Evolutionary conservation across 2,329 filamentous ascomycete genomes (phyloP).

Genomic region (Colletotrichum sp.): DNA sequence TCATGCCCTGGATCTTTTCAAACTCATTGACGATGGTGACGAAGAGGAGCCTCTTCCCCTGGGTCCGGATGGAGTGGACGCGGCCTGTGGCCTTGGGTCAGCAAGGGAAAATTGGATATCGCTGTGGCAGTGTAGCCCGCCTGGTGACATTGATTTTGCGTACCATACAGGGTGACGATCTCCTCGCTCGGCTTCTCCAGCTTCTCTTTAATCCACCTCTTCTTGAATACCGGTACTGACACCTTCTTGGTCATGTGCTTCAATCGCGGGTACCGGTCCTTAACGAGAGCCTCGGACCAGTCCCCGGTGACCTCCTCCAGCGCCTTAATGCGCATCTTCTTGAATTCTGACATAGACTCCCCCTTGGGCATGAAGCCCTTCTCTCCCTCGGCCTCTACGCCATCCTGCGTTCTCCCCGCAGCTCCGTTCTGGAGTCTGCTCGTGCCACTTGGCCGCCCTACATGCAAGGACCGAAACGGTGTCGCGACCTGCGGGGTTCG

Average conservation of each 20-base stretch:
- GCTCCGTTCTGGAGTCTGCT: conserved; percentile 8
- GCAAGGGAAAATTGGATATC: background rate
- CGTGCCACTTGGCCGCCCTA: conserved; percentile 3
- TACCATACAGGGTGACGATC: conserved; percentile 30
- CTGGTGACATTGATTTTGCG: conserved; percentile 13
- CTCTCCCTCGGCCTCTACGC: background rate
- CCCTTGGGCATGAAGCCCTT: background rate
- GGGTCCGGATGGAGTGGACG: conserved; percentile 71
- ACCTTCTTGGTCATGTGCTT: conserved; percentile 6
- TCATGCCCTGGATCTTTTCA: conserved; percentile 75
- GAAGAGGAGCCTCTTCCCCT: conserved; percentile 83
- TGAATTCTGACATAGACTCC: conserved; percentile 9
- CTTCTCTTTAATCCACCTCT: background rate
- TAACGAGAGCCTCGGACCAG: background rate
- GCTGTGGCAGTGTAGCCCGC: background rate
- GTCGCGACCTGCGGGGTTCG: conserved; percentile 15
- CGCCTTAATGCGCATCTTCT: conserved; percentile 11
- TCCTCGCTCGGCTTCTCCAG: background rate
- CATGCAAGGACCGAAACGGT: conserved; percentile 8
- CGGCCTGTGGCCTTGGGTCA: conserved; percentile 60
- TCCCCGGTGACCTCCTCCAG: conserved; percentile 1
- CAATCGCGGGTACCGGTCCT: conserved; percentile 21
- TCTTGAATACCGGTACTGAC: conserved; percentile 20
- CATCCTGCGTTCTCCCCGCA: background rate
- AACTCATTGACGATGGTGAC: conserved; percentile 79